Evolutionary conservation across 805 yeast species (phyloP).

Genomic region (Starmerella vaccinii): DNA sequence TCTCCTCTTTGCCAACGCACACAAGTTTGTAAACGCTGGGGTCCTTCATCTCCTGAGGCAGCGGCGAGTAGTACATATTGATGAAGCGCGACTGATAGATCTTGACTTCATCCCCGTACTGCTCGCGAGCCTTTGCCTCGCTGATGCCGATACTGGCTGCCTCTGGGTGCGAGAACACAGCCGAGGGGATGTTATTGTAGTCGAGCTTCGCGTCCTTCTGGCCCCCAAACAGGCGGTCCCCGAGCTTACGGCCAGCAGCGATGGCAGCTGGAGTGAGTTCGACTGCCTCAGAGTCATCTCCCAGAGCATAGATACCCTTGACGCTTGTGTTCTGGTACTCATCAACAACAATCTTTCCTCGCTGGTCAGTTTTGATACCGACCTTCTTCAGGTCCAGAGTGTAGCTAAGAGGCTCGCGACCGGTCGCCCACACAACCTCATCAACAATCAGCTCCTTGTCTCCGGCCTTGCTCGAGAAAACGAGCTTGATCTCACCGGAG

Average conservation of each 20-base stretch:
- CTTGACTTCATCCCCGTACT: conserved; percentile 75
- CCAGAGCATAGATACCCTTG: conserved; percentile 67
- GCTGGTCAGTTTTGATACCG: conserved; percentile 53
- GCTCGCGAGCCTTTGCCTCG: conserved; percentile 62
- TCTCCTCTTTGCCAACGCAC: conserved; percentile 69
- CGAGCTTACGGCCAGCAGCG: conserved; percentile 91
- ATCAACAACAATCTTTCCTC: conserved; percentile 63
- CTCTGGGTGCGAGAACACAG: conserved; percentile 96
- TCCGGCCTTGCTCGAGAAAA: background rate
- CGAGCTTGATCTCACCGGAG: conserved; percentile 32
- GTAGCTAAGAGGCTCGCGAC: conserved; percentile 68
- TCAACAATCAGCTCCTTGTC: conserved; percentile 52
- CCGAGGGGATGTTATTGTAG: conserved; percentile 81
- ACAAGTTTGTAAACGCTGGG: conserved; percentile 83
- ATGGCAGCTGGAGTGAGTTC: conserved; percentile 98
- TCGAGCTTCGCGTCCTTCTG: conserved; percentile 61
- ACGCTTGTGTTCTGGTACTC: conserved; percentile 78
- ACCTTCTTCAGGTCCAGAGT: conserved; percentile 61
- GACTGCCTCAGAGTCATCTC: conserved; percentile 87
- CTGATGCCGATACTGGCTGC: conserved; percentile 88
- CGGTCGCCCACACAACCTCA: conserved; percentile 83
- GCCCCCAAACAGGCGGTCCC: conserved; percentile 87
- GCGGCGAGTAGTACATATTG: conserved; percentile 88
- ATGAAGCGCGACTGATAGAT: conserved; percentile 73
- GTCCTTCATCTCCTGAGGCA: conserved; percentile 53